phyloP scores from a whole-genome alignment of 108 stramenopile species.

The Poteriospumella lacustris region DNA sequence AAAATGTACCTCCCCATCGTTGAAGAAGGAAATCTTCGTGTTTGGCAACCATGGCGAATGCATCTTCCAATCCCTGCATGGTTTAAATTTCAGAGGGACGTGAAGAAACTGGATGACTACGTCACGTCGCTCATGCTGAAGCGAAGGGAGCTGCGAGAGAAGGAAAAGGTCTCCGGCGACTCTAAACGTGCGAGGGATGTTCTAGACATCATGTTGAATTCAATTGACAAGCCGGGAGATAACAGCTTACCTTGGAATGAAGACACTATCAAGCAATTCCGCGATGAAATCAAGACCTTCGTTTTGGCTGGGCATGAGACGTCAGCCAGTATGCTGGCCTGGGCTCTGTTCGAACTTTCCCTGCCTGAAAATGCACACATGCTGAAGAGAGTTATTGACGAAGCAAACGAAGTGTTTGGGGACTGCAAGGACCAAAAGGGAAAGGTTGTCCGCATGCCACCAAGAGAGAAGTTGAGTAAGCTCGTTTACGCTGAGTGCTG shows the following conservation, averaged over 20 bases:
- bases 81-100: constrained; percentile 45
- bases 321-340: constrained; percentile 54
- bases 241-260: constrained; percentile 1
- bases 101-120: constrained; percentile 45
- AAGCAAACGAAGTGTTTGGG: constrained; percentile 39
- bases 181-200: constrained; percentile 18
- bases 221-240: background rate
- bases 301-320: constrained; percentile 57
- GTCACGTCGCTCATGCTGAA: constrained; percentile 36
- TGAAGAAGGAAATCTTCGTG: constrained; percentile 48
- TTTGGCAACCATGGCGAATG: constrained; percentile 22
- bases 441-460: constrained; percentile 29
- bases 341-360: constrained; percentile 49
- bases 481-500: constrained; percentile 45
- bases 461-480: constrained; percentile 30
- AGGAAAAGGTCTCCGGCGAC: background rate
- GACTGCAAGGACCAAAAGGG: background rate
- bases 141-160: constrained; percentile 40
- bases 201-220: constrained; percentile 30
- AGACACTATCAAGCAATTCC: constrained; percentile 25
- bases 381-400: constrained; percentile 28
- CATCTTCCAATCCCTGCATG: constrained; percentile 36
- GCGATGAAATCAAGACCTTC: constrained; percentile 56
- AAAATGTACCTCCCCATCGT: constrained; percentile 55
- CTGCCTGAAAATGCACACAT: background rate